Base-by-base conservation (phyloP, 2,329 filamentous ascomycete genomes). In the Sodiomyces alkalinus region DNA sequence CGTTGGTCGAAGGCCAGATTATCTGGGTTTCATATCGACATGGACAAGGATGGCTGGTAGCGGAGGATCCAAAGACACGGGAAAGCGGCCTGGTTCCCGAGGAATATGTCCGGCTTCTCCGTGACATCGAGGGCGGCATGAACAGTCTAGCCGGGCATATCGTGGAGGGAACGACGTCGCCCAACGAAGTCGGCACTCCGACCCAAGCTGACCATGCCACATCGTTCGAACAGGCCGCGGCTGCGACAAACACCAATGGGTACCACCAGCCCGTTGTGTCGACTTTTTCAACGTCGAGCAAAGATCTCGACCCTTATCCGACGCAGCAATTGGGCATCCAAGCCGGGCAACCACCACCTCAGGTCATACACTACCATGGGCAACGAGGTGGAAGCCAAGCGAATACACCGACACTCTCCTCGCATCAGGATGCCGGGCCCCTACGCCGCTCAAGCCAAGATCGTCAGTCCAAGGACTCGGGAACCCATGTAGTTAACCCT, bases 21-120 rank as follows among this genome's bases (percentile, higher is more conserved):
- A 93, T 98, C 32, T 80, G 90, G 62, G 86, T 98, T 15, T 92
- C 83, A 11, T 98, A 96, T 51, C 71, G 90, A 23, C 86, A 96
- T 47, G 87, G 87, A 11, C 85, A 96, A 54, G 90, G 90, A 31
- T 98, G 90, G 90, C 65, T 98, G 28, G 90, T 98, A 15, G 90
- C 90, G 4, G 82, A 94, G 55, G 90, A 98, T 45, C 86, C 87
- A 9, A 86, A 83, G 51, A 94, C 85, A 1, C 83, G 74, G 39
- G 90, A 98, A 55, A 92, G 83, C 44, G 90, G 90, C 1, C 64
- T 98, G 19, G 90, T 98, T 2, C 90, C 90, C 0, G 90, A 98
- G 53, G 86, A 92, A 52, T 98, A 96, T 47, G 90, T 98, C 22
- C 75, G 90, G 11, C 61, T 98, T 25, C 64, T 98, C 34, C 74